Base-by-base conservation (phyloP, 352 stramenopile genomes). In the Pythium aphanidermatum region DNA sequence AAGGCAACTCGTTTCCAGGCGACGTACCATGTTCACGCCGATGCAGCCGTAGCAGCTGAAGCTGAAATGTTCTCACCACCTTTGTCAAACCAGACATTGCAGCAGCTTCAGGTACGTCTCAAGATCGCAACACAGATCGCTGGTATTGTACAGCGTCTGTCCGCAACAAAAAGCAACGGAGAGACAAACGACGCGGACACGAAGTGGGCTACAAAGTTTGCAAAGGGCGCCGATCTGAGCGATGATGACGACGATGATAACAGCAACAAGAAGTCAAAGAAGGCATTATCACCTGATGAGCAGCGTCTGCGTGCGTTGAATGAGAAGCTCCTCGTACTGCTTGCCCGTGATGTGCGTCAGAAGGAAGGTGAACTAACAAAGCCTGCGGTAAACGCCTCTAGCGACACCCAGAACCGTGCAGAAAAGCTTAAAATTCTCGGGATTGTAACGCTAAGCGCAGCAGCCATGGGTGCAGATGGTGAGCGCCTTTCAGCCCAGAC, bases 401-500 rank as follows among this genome's bases (percentile, higher is more conserved):
- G 36, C 46, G 58, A 72, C 43, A 58, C 53, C 16, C 62, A 79
- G 14, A 54, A 84, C 32, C 64, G 63, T 4, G 58, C 60, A 5
- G 71, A 86, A 44, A 92, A 92, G 52, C 65, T 92, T 9, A 42
- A 72, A 16, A 44, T 76, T 19, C 62, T 90, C 14, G 77, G 77
- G 13, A 53, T 92, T 13, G 60, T 74, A 14, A 82, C 68, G 1
- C 37, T 86, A 29, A 85, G 59, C 32, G 80, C 80, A 35, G n/a
- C n/a, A n/a, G 58, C 67, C 14, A 66, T 86, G 2, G 75, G 74
- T 3, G 65, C 70, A 2, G 53, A 55, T 30, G 70, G 79, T 11
- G 63, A 83, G 32, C 75, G 85, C 5, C 66, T 82, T 8, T 74
- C 77, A 13, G 85, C 85, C 19, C 74, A 90, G 48, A 96, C 85